Evolutionary conservation across 176 grass and related monocot genomes (phyloP).

Genomic region (Otatea glauca): DNA sequence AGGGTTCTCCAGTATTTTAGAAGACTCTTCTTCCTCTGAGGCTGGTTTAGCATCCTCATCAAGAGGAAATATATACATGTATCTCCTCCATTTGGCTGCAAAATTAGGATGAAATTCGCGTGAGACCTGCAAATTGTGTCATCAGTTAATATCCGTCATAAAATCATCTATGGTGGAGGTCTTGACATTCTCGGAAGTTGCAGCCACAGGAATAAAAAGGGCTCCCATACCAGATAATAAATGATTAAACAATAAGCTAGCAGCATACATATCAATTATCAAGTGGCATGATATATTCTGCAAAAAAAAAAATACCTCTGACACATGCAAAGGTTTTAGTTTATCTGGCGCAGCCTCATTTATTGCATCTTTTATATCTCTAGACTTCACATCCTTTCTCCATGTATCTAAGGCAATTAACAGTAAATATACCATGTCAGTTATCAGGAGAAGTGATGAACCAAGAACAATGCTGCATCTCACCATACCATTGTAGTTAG

Average conservation of each 20-base stretch:
- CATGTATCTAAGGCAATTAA: constrained; percentile 72
- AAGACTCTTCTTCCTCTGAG: constrained; percentile 33
- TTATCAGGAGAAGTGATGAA: neutral
- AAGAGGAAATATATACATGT: constrained; percentile 93
- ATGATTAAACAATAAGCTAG: neutral
- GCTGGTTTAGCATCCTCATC: constrained; percentile 47
- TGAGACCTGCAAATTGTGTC: constrained; percentile 63
- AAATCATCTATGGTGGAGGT: neutral
- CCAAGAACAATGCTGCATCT: neutral
- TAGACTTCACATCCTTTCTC: constrained; percentile 79
- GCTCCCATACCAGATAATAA: neutral
- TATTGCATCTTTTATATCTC: constrained; percentile 63
- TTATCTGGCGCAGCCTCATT: constrained; percentile 61
- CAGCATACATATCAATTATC: neutral
- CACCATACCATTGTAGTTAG: neutral
- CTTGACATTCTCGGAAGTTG: constrained; percentile 3
- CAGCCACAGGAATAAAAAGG: neutral
- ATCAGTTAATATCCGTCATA: constrained; percentile 36
- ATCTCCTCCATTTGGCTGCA: constrained; percentile 89
- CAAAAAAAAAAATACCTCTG: constrained; percentile 50
- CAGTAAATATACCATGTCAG: constrained; percentile 24
- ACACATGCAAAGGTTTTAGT: constrained; percentile 67
- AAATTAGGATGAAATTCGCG: constrained; percentile 97
- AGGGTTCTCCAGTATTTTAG: constrained; percentile 29
- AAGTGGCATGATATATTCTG: neutral